phyloP scores from a whole-genome alignment of 257 asterid species.

The Haberlea rhodopensis region DNA sequence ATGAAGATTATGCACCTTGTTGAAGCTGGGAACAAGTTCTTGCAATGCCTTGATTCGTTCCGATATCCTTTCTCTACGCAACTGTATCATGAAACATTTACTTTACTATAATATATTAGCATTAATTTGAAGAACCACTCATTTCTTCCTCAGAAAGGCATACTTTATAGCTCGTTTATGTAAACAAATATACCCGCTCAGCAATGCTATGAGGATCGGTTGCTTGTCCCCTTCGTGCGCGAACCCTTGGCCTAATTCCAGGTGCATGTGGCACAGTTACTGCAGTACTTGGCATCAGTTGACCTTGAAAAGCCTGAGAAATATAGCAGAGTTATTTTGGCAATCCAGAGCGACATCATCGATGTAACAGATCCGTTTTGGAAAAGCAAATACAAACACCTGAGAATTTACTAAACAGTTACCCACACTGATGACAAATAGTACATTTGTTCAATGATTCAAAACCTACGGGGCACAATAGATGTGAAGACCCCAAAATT shows the following conservation, averaged over 20 bases:
- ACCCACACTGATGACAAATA: background rate
- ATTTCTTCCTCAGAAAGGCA: conserved; percentile 13
- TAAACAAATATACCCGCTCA: conserved; percentile 58
- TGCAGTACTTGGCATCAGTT: conserved; percentile 53
- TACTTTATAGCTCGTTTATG: conserved; percentile 2
- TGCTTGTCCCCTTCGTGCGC: conserved; percentile 91
- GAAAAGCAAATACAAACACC: conserved; percentile 8
- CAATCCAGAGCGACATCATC: conserved; percentile 7
- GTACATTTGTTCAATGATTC: background rate
- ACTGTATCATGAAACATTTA: conserved; percentile 22
- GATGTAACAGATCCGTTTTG: conserved; percentile 9
- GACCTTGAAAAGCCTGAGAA: conserved; percentile 72
- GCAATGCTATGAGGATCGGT: conserved; percentile 95
- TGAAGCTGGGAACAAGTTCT: conserved; percentile 89
- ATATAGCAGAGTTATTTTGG: conserved; percentile 10
- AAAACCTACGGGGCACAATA: background rate
- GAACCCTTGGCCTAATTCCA: conserved; percentile 68
- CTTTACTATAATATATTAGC: conserved; percentile 16
- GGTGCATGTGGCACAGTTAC: conserved; percentile 68
- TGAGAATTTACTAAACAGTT: background rate
- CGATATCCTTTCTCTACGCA: no score
- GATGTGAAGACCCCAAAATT: no score
- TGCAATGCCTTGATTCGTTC: no score
- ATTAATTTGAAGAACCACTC: background rate
- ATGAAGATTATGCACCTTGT: conserved; percentile 50